Base-by-base conservation (phyloP, 2,329 filamentous ascomycete genomes). In the Aotearoamyces nothofagi region DNA sequence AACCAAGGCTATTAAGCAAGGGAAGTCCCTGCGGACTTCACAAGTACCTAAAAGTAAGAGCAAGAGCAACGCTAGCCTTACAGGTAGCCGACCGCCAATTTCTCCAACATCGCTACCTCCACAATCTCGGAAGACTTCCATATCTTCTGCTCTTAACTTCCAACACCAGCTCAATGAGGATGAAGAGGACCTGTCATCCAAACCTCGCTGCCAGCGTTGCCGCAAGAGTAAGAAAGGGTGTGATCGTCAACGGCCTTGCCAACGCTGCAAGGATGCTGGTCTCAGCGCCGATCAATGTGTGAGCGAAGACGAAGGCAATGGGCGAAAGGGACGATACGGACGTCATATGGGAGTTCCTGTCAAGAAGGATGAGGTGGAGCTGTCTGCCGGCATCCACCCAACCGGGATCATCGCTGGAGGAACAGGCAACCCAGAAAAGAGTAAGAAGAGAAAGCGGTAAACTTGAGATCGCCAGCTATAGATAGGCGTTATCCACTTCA, bases 161-260 rank as follows among this genome's bases (percentile, higher is more conserved):
- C 68, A 72, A 43, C 60, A 69, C 39, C 66, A 66, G 37, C 56
- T 70, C 22, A 68, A 63, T 26, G 61, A 63, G 17, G 82, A 84
- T 40, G 82, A 93, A 40, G 86, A 94, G 40, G 86, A 94, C 33
- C 60, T 96, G 12, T 94, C 87, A 1, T 86, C 79, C 40, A 94
- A 96, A 58, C 90, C 90, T 32, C 84, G 90, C 38, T 98, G 90
- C 62, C 90, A 98, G 54, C 79, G 90, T 33, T 98, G 90, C 64
- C 79, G 90, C 46, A 98, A 98, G 70, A 96, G 87, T 60, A 98
- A 98, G 66, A 98, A 98, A 59, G 90, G 90, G 9, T 98, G 90
- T 51, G 90, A 98, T 58, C 78, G 90, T 33, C 90, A 96, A 56
- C 77, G 90, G 22, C 90, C 90, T 15, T 98, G 90, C 49, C 82